Evolutionary conservation across 352 stramenopile species (phyloP).

Genomic region (Phytophthora brassicae): DNA sequence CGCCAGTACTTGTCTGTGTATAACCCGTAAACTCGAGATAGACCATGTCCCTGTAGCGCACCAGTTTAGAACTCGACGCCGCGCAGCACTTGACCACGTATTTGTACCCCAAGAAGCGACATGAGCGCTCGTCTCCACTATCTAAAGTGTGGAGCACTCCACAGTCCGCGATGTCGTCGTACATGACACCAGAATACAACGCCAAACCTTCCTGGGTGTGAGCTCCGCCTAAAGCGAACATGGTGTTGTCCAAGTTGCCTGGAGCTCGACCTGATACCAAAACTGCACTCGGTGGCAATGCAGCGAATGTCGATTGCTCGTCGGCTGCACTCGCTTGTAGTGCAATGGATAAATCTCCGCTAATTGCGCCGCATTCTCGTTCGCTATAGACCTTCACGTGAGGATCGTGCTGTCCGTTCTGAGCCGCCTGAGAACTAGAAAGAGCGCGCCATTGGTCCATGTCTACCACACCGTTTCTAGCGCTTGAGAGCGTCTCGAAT

Average conservation of each 20-base stretch:
- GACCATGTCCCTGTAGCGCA: slow-evolving; percentile 33
- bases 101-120: slow-evolving; percentile 50
- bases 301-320: slow-evolving; percentile 10
- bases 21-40: slow-evolving; percentile 42
- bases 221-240: slow-evolving; percentile 38
- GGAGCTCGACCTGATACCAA: slow-evolving; percentile 28
- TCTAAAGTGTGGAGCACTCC: slow-evolving; percentile 42
- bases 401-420: slow-evolving; percentile 17
- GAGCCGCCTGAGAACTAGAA: slow-evolving; percentile 8
- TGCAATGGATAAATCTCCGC: slow-evolving; percentile 6
- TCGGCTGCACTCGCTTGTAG: neutral
- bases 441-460: slow-evolving; percentile 27
- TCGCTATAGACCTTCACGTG: slow-evolving; percentile 27
- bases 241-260: slow-evolving; percentile 40
- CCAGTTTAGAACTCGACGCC: slow-evolving; percentile 5
- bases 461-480: slow-evolving; percentile 23
- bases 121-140: slow-evolving; percentile 28
- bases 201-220: slow-evolving; percentile 37
- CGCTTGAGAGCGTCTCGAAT: slow-evolving; percentile 30
- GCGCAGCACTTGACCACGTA: slow-evolving; percentile 39
- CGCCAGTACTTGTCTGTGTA: slow-evolving; percentile 32
- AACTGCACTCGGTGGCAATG: slow-evolving; percentile 27
- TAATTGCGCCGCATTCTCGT: slow-evolving; percentile 15
- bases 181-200: slow-evolving; percentile 40
- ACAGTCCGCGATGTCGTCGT: slow-evolving; percentile 45